These are phyloP conservation scores for Suillus hirtellus DNA, from an alignment of 768 basidiomycete genomes.

Conservation along the genomic window DNA sequence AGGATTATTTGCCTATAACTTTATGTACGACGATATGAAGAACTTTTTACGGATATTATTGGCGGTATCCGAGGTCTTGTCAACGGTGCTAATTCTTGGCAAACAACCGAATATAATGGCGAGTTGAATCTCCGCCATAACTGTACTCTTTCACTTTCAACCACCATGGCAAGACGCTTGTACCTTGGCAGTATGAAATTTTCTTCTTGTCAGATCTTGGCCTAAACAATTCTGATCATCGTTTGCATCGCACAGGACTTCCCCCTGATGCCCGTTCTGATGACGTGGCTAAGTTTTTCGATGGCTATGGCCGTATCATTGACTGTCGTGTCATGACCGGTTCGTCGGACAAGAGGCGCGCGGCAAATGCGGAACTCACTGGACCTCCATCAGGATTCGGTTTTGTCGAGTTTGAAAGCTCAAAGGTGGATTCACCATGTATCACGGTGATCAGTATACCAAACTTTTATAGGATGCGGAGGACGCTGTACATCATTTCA, in stretches of 20 bases:
- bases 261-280: constrained; percentile 81
- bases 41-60: neutral
- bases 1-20: constrained; percentile 3
- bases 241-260: constrained; percentile 51
- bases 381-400: constrained; percentile 69
- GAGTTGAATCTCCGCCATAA: constrained; percentile 34
- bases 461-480: constrained; percentile 76
- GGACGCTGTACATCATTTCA: constrained; percentile 84
- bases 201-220: constrained; percentile 12
- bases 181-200: constrained; percentile 75
- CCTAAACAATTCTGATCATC: constrained; percentile 9
- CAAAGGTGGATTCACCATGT: constrained; percentile 48
- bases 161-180: constrained; percentile 76
- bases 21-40: constrained; percentile 12
- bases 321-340: constrained; percentile 96
- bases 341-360: constrained; percentile 37
- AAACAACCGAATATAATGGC: constrained; percentile 4
- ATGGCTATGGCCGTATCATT: constrained; percentile 83
- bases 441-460: constrained; percentile 11
- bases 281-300: constrained; percentile 87
- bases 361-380: constrained; percentile 23
- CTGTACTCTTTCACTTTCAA: constrained; percentile 30
- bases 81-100: constrained; percentile 29
- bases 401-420: constrained; percentile 93
- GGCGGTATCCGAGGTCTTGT: constrained; percentile 23